Evolutionary conservation across 148 eudicot species (phyloP), one percentile per base, ranked within the genome.

Genomic region (Rhododendron kiyosumense): DNA sequence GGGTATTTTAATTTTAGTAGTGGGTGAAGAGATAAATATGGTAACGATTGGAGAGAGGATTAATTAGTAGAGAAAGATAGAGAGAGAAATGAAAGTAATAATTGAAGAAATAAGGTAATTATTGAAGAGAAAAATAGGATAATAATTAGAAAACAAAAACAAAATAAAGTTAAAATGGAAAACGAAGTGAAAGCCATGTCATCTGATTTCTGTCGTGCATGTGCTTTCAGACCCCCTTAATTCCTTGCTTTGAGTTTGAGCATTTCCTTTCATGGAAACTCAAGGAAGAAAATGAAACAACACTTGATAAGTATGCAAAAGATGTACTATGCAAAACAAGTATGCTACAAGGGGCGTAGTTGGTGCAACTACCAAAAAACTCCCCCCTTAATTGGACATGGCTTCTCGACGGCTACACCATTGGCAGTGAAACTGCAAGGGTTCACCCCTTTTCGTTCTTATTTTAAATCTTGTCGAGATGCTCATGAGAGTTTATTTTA

Each of bases 331-430:
- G 32, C 28, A 34, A 57, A 59, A 51, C 9, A 22, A 65, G 15
- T 46, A 30, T 13, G 30, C 80, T 71, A 32, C 80, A 73, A 84
- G 65, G 32, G 18, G 48, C 48, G 67, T 49, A 73, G 85, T 84
- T 73, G 85, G 80, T 73, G 67, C 57, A 73, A 84, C 85, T 51
- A 49, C 65, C 32, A 84, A 71, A 48, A 49, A 46, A 46, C 12
- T 9, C 9, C 49, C 1, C 49, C 49, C 45, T 57, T 5, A 2
- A 59, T 54, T 4, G 6, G 57, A 52, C 57, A 15, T 20, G 65
- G 65, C 26, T 5, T 20, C 2, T 59, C 7, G 1, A 32, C 34
- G 34, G 34, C 34, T 32, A 1, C 26, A 4, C 61, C 61, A 15
- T 54, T 54, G 61, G 61, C 20, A 54, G 22, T 4, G 61, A 17